These are phyloP conservation scores for Vanderwaltozyma yarrowii DNA, from an alignment of 805 yeast species.

Conservation along the genomic window DNA sequence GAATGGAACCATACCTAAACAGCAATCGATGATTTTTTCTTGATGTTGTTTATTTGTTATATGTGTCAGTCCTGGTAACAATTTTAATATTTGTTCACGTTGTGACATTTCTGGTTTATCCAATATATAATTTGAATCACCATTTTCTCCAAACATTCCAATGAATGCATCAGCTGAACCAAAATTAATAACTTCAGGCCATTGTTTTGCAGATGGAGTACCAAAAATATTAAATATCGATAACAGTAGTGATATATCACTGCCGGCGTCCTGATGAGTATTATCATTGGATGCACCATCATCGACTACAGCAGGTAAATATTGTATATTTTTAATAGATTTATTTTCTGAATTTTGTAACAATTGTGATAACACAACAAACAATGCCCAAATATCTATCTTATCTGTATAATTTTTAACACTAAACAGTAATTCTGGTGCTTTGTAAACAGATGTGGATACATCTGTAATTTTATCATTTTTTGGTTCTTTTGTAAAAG, in stretches of 20 bases:
- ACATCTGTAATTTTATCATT: constrained; percentile 37
- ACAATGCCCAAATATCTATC: constrained; percentile 67
- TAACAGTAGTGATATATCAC: constrained; percentile 52
- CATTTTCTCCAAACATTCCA: constrained; percentile 26
- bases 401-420: constrained; percentile 40
- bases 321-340: constrained; percentile 4
- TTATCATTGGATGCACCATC: constrained; percentile 16
- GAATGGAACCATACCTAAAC: constrained; percentile 35
- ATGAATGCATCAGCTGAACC: constrained; percentile 26
- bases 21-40: constrained; percentile 24
- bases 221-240: constrained; percentile 52
- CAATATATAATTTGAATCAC: constrained; percentile 18
- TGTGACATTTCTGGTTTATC: constrained; percentile 6
- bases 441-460: constrained; percentile 58
- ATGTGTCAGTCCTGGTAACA: constrained; percentile 17
- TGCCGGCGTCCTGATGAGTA: constrained; percentile 21
- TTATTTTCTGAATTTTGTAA: constrained; percentile 28
- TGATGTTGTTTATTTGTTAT: constrained; percentile 5
- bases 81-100: constrained; percentile 4
- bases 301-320: constrained; percentile 20
- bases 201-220: constrained; percentile 38
- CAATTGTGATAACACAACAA: constrained; percentile 47
- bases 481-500: constrained; percentile 18
- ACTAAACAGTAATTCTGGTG: constrained; percentile 68
- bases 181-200: constrained; percentile 31